Conservation (phyloP, 2,329 filamentous ascomycete species). For the Pezicula carpinea region DNA sequence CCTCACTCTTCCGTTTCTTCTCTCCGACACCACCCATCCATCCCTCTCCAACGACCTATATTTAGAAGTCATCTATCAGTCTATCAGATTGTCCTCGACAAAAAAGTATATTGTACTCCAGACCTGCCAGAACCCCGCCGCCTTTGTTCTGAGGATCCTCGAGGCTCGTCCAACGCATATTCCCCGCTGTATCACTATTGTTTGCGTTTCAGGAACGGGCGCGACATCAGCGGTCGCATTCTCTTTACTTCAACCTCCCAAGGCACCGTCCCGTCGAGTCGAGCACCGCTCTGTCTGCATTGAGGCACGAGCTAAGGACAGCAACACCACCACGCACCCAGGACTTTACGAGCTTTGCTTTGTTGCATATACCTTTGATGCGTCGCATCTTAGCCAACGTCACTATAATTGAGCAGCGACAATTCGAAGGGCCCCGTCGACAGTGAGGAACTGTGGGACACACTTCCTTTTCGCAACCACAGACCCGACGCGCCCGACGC, state of each 20-base stretch:
- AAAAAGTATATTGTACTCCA: neutral
- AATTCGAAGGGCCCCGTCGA: neutral
- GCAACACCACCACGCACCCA: neutral
- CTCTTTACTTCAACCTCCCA: neutral
- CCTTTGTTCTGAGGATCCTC: neutral
- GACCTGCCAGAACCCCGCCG: neutral
- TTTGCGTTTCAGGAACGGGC: neutral
- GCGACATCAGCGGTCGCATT: neutral
- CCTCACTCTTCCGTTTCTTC: neutral
- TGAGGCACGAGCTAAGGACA: neutral
- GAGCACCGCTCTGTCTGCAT: neutral
- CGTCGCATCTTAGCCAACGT: neutral
- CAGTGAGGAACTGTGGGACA: neutral
- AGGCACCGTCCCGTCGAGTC: neutral
- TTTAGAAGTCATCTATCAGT: neutral
- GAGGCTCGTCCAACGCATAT: neutral
- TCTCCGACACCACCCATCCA: neutral
- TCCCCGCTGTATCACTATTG: neutral
- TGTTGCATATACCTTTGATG: neutral
- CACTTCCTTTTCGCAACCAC: conserved; percentile 9
- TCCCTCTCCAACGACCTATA: neutral
- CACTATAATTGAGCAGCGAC: neutral
- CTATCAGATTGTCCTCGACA: neutral
- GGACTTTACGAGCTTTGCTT: too few species aligned
- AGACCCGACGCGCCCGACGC: conserved; percentile 28